These are phyloP conservation scores for Polytrichum formosum DNA, from an alignment of 225 moss, liverwort and hornwort species.

Conservation along the genomic window DNA sequence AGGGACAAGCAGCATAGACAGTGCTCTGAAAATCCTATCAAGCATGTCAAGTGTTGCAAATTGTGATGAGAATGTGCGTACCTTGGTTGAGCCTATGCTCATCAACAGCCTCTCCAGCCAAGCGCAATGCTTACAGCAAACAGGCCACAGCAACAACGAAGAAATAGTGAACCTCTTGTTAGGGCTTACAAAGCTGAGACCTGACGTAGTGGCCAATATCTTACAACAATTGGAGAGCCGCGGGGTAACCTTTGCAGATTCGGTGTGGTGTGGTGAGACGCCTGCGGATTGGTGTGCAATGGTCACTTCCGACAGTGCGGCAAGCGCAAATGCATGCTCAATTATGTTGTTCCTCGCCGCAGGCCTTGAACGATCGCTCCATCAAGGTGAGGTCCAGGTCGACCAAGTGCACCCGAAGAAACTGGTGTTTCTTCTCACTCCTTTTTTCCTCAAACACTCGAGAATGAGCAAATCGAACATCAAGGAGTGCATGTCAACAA, in stretches of 20 bases:
- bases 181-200: conserved; percentile 13
- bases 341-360: conserved; percentile 4
- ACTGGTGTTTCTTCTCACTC: conserved; percentile 13
- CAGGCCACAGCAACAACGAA: not conserved
- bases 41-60: conserved; percentile 1
- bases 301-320: not conserved
- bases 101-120: conserved; percentile 4
- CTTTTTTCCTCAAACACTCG: not conserved
- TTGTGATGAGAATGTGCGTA: not conserved
- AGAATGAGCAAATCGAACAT: conserved; percentile 8
- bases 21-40: conserved; percentile 8
- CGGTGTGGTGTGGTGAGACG: conserved; percentile 3
- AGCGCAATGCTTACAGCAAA: not conserved
- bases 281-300: not conserved
- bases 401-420: conserved; percentile 9
- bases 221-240: conserved; percentile 10
- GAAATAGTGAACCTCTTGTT: conserved; percentile 6
- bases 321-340: not conserved
- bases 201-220: conserved; percentile 9
- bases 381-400: not conserved
- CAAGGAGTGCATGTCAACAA: conserved; percentile 9
- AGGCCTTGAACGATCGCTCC: conserved; percentile 4
- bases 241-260: conserved; percentile 14
- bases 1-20: conserved; percentile 1
- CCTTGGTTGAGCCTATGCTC: not conserved